Conservation (phyloP, 2,329 filamentous ascomycete species). For the Trichothecium roseum region DNA sequence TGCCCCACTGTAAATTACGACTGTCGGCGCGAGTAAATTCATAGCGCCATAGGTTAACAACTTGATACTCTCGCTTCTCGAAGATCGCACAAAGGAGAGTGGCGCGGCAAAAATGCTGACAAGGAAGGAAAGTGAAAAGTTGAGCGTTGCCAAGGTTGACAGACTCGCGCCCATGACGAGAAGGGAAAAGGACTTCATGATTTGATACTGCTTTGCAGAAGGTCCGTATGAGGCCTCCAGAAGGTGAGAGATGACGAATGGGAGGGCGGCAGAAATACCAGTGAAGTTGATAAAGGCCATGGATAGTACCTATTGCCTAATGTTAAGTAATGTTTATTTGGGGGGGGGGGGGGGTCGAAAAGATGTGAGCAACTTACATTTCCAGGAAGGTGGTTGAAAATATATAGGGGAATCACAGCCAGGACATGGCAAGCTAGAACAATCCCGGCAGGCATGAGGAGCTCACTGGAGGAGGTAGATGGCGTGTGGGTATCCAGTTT, state of each 20-base stretch:
- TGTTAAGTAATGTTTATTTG: neutral
- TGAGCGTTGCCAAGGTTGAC: conserved; percentile 85
- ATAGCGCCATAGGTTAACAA: conserved; percentile 26
- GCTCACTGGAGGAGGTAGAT: conserved; percentile 44
- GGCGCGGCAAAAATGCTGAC: conserved; percentile 71
- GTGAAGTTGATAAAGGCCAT: conserved; percentile 49
- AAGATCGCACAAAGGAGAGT: conserved; percentile 60
- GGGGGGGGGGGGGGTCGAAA: neutral
- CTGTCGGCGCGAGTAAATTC: conserved; percentile 50
- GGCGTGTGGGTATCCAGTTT: too few relatives aligned
- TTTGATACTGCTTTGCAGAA: conserved; percentile 58
- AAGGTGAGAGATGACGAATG: conserved; percentile 43
- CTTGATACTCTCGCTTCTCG: conserved; percentile 24
- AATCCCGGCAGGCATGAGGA: conserved; percentile 64
- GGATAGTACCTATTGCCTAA: conserved; percentile 40
- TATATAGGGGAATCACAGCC: conserved; percentile 69
- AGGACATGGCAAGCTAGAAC: conserved; percentile 66
- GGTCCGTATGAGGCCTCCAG: conserved; percentile 42
- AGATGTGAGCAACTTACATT: conserved; percentile 49
- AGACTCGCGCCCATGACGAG: conserved; percentile 85
- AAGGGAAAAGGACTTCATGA: conserved; percentile 87
- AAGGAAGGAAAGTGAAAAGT: conserved; percentile 84
- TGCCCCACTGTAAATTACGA: conserved; percentile 40
- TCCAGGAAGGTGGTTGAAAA: conserved; percentile 68
- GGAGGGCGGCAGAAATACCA: conserved; percentile 42